Conservation (phyloP, 768 basidiomycete species). For the Holtermannia corniformis region DNA sequence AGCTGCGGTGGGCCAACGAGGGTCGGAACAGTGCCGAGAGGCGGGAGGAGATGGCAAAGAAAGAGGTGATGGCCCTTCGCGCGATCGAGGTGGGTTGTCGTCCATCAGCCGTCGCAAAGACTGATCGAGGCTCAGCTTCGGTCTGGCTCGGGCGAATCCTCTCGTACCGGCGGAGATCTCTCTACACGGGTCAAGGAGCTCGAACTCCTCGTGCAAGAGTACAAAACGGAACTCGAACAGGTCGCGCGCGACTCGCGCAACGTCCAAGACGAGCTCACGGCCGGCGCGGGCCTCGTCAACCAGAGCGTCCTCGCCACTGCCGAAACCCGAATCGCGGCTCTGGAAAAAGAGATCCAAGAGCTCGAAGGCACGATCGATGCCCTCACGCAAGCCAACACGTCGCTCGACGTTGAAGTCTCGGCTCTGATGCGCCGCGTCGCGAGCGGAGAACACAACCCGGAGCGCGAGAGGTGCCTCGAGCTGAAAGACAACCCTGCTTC, state of each 20-base stretch:
- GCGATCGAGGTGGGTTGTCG: neutral
- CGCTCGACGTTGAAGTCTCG: constrained; percentile 32
- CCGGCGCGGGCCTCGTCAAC: constrained; percentile 29
- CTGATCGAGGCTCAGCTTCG: too few species aligned
- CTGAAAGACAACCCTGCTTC: constrained; percentile 73
- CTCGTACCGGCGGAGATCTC: too few species aligned
- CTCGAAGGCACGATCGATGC: constrained; percentile 26
- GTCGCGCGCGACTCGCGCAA: constrained; percentile 28
- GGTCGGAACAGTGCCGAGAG: constrained; percentile 26
- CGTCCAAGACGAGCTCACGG: constrained; percentile 21
- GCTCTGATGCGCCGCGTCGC: constrained; percentile 36
- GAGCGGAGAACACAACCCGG: constrained; percentile 38
- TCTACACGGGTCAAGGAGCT: constrained; percentile 16
- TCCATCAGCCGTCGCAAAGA: neutral
- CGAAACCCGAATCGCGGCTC: constrained; percentile 2
- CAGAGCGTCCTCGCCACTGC: constrained; percentile 10
- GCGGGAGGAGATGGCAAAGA: constrained; percentile 24
- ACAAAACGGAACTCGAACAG: constrained; percentile 20
- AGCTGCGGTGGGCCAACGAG: constrained; percentile 36
- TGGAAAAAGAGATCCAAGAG: constrained; percentile 19
- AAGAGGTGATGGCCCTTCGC: constrained; percentile 20
- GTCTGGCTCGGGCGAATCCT: too few species aligned
- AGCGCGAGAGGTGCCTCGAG: constrained; percentile 36
- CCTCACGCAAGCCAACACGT: constrained; percentile 29
- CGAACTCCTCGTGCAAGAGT: constrained; percentile 21